Percentiles rank a stretch among this genome's conserved stretches.
phyloP scores from a whole-genome alignment of 176 grass and related monocot genomes.

The Juncus effusus region DNA sequence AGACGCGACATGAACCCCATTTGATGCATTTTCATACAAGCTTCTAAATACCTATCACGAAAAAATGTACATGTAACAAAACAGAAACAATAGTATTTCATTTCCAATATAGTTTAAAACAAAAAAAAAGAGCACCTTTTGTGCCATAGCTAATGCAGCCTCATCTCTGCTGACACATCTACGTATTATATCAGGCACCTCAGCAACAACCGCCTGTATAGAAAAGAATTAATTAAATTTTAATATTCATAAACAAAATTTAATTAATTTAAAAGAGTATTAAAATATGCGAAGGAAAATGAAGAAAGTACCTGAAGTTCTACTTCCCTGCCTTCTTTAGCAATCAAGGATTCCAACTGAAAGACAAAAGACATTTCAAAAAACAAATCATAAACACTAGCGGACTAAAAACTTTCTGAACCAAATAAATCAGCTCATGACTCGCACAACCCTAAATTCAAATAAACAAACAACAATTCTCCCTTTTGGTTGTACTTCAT shows the following conservation, averaged over 20 bases:
- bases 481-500: neutral
- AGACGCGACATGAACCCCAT: conserved; percentile 48
- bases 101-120: neutral
- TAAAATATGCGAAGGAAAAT: neutral
- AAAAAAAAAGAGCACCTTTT: conserved; percentile 51
- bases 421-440: no score
- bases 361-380: conserved; percentile 28
- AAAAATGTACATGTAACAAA: conserved; percentile 13
- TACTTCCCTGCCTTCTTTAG: conserved; percentile 57
- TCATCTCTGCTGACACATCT: conserved; percentile 85
- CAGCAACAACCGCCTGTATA: conserved; percentile 70
- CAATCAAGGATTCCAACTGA: conserved; percentile 78
- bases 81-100: conserved; percentile 16
- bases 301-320: conserved; percentile 68
- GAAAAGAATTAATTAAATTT: conserved; percentile 30
- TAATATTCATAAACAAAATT: neutral
- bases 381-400: conserved; percentile 3
- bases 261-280: conserved; percentile 16
- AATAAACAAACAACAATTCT: no score
- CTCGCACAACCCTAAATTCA: no score
- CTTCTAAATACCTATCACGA: conserved; percentile 74
- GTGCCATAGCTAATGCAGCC: conserved; percentile 74
- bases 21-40: conserved; percentile 77
- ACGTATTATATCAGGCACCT: conserved; percentile 82
- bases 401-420: conserved; percentile 5